Evolutionary conservation across 257 asterid genomes (phyloP).

Genomic region (Mitragyna speciosa): DNA sequence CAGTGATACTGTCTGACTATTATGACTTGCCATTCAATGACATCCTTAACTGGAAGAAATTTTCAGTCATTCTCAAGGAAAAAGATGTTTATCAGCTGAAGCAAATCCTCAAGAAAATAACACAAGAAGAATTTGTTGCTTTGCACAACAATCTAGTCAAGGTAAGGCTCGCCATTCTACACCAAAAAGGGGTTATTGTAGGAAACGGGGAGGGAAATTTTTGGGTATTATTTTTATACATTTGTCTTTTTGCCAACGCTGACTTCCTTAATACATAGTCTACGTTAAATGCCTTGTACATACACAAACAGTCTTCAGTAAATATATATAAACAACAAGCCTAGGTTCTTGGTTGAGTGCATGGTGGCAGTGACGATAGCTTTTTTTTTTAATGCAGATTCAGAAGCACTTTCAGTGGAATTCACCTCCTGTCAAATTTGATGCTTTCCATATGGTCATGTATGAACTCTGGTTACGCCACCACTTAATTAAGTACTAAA

Average conservation of each 20-base stretch:
- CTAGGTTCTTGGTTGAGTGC: background rate
- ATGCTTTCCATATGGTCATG: constrained; percentile 95
- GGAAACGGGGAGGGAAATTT: background rate
- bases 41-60: constrained; percentile 76
- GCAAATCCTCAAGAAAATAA: constrained; percentile 72
- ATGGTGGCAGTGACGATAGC: background rate
- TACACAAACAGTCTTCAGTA: background rate
- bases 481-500: constrained; percentile 77
- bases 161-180: constrained; percentile 37
- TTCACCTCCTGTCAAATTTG: constrained; percentile 67
- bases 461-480: constrained; percentile 96
- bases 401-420: constrained; percentile 97
- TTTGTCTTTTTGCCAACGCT: background rate
- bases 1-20: constrained; percentile 94
- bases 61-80: constrained; percentile 76
- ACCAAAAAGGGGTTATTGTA: background rate
- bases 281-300: background rate
- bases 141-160: constrained; percentile 87
- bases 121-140: constrained; percentile 68
- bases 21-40: constrained; percentile 97
- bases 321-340: background rate
- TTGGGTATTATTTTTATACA: background rate
- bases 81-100: constrained; percentile 89
- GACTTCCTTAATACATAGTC: background rate
- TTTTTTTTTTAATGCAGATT: constrained; percentile 41